Base-by-base conservation (phyloP, 192 early-diverging fungal genomes). In the Coemansia sp. region DNA sequence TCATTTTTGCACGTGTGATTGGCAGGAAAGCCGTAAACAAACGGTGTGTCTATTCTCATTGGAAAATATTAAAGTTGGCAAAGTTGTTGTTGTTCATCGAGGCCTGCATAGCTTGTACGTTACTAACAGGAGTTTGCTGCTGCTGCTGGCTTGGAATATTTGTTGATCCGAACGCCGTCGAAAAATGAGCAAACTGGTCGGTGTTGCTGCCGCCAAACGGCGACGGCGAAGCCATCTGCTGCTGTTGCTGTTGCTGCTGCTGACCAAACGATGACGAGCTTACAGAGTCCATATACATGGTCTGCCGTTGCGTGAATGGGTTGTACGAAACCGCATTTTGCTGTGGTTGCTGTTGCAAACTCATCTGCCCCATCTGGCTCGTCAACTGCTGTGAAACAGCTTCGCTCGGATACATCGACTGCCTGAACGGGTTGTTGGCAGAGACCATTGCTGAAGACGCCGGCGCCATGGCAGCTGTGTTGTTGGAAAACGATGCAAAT, bases 261-360 rank as follows among this genome's bases (percentile, higher is more conserved):
- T 65, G 53, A 0, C 38, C 48, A 61, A 60, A 57, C 2, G 59
- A 55, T 6, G 59, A 58, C 25, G 53, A 9, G 53, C 18, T 5
- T 0, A 40, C 37, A 1, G 64, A 48, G 10, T 45, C 63, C 59
- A 70, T 33, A 25, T 74, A 80, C 67, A 80, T 71, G 11, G 78
- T 74, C 62, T 80, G 78, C 18, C 78, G 78, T 61, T 73, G 71
- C 15, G 60, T 45, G 53, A 80, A 80, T 24, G 78, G 78, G 33
- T 80, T 80, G 23, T 70, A 64, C 22, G 67, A 47, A 3, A 50
- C n/a, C 46, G 63, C 61, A 24, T 43, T 56, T 33, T 57, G 59
- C 27, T 71, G 62, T 18, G 18, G 46, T 21, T 66, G 64, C 25
- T 53, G 57, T 55, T 69, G 73, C 25, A 71, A 13, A 40, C 34